Percentiles rank a stretch among this genome's conserved stretches.
phyloP scores from a whole-genome alignment of 805 yeast genomes.

The Blastobotrys attinorum region DNA sequence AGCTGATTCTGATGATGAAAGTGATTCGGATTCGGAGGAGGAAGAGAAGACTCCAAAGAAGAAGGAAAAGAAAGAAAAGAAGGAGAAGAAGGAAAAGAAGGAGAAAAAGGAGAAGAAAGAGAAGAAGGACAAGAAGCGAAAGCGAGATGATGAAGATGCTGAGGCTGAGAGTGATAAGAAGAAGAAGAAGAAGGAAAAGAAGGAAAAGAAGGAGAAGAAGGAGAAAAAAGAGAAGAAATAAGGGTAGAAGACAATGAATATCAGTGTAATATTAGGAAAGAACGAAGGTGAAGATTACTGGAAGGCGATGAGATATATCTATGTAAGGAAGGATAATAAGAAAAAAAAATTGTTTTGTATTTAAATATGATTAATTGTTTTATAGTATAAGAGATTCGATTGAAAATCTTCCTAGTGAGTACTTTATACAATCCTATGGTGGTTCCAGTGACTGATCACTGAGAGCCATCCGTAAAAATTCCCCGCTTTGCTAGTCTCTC shows the following conservation, averaged over 20 bases:
- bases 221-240: slow-evolving; percentile 40
- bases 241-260: not conserved
- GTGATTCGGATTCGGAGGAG: slow-evolving; percentile 21
- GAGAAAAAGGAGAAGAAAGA: slow-evolving; percentile 26
- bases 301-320: no score
- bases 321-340: no score
- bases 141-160: slow-evolving; percentile 20
- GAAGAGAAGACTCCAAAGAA: slow-evolving; percentile 27
- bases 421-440: no score
- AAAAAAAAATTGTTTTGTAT: slow-evolving; percentile 17
- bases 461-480: no score
- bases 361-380: no score
- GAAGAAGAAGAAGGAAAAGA: slow-evolving; percentile 38
- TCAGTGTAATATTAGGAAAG: no score
- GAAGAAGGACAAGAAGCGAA: slow-evolving; percentile 27
- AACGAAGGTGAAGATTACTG: no score
- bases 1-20: slow-evolving; percentile 59
- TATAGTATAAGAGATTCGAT: no score
- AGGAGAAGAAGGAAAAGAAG: slow-evolving; percentile 29
- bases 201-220: slow-evolving; percentile 43
- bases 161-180: slow-evolving; percentile 20
- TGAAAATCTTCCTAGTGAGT: no score
- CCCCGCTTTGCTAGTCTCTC: no score
- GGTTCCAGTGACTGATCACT: no score
- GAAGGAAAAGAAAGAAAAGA: slow-evolving; percentile 60